These are phyloP conservation scores for Adansonia madagascariensis DNA, from an alignment of 441 rosid genomes.

Conservation along the genomic window DNA sequence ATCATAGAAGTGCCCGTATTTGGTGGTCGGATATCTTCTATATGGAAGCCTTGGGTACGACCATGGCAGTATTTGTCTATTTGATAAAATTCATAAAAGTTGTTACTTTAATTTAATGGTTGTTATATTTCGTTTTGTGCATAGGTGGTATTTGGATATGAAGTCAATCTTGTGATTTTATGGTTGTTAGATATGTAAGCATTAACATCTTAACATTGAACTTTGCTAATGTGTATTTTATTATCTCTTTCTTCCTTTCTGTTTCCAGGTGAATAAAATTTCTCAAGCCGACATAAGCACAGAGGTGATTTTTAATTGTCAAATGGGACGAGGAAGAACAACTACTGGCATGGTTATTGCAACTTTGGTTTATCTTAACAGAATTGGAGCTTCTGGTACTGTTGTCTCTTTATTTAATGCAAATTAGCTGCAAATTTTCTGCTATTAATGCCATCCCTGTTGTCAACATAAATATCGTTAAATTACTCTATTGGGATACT, in stretches of 20 bases:
- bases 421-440: conserved; percentile 4
- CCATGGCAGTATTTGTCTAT: background rate
- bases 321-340: conserved; percentile 99
- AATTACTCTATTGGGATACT: background rate
- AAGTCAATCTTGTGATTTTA: conserved; percentile 12
- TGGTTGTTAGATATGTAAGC: background rate
- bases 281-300: conserved; percentile 73
- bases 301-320: conserved; percentile 91
- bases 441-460: background rate
- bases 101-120: conserved; percentile 17
- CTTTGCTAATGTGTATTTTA: conserved; percentile 22
- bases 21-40: background rate
- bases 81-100: background rate
- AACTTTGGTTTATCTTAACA: conserved; percentile 85
- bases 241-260: conserved; percentile 18
- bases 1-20: conserved; percentile 18
- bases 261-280: conserved; percentile 80
- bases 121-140: background rate
- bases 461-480: background rate
- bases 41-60: conserved; percentile 12
- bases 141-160: background rate
- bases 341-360: conserved; percentile 99
- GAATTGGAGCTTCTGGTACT: conserved; percentile 89
- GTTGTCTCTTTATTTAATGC: conserved; percentile 20
- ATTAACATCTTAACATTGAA: background rate